Conservation (phyloP, 2,329 filamentous ascomycete genomes). For the Salinomyces thailandicus region DNA sequence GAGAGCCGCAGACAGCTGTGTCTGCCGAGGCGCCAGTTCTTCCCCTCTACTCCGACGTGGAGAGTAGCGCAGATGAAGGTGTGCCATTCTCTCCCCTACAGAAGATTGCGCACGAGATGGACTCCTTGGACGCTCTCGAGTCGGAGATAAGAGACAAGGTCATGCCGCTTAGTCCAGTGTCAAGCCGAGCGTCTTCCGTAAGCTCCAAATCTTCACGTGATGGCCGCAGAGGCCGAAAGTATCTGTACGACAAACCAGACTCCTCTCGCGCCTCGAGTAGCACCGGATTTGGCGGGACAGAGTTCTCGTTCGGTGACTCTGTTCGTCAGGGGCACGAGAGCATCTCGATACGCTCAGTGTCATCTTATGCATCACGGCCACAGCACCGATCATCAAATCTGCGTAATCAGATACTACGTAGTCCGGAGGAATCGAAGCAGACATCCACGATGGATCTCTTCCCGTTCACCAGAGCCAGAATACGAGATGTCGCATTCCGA, state of each 20-base stretch:
- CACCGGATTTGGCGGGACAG: slow-evolving; percentile 25
- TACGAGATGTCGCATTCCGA: slow-evolving; percentile 75
- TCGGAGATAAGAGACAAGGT: slow-evolving; percentile 48
- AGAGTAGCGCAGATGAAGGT: slow-evolving; percentile 62
- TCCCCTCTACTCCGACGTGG: slow-evolving; percentile 41
- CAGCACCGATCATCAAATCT: slow-evolving; percentile 52
- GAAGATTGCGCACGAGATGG: slow-evolving; percentile 62
- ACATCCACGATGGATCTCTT: slow-evolving; percentile 62
- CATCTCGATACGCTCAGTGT: slow-evolving; percentile 36
- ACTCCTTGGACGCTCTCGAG: slow-evolving; percentile 46
- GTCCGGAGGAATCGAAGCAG: slow-evolving; percentile 58
- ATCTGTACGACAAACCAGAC: slow-evolving; percentile 38
- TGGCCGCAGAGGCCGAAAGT: slow-evolving; percentile 31
- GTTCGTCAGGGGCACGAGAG: slow-evolving; percentile 26
- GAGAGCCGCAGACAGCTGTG: slow-evolving; percentile 23
- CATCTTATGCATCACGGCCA: slow-evolving; percentile 37
- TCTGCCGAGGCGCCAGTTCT: slow-evolving; percentile 24
- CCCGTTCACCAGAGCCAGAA: slow-evolving; percentile 67
- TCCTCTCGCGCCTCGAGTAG: slow-evolving; percentile 26
- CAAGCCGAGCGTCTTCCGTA: slow-evolving; percentile 53
- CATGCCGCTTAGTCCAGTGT: slow-evolving; percentile 56
- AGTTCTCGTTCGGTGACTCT: slow-evolving; percentile 29
- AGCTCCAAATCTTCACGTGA: slow-evolving; percentile 45
- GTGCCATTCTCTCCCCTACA: slow-evolving; percentile 57
- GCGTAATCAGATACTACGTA: slow-evolving; percentile 68